Conservation (phyloP, 306 rosid species). For the Quercus rubra region DNA sequence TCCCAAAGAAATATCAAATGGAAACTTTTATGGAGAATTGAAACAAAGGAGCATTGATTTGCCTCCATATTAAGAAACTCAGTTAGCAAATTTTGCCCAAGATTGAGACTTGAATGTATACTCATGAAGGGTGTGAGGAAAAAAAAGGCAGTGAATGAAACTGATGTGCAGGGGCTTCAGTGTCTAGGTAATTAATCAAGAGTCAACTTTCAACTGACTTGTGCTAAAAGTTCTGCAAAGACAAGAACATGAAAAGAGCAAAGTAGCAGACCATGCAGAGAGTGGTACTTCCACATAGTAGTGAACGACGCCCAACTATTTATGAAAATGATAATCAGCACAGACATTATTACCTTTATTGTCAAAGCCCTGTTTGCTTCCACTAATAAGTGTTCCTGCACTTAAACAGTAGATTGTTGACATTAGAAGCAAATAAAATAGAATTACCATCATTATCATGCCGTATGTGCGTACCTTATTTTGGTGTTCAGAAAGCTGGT, state of each 20-base stretch:
- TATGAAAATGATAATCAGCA: not conserved
- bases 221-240: not conserved
- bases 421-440: conserved; percentile 7
- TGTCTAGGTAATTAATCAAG: not conserved
- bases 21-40: too few relatives aligned
- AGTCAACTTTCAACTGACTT: not conserved
- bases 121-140: not conserved
- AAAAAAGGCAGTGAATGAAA: not conserved
- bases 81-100: not conserved
- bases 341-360: conserved; percentile 52
- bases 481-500: conserved; percentile 89
- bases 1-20: not conserved
- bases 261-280: not conserved
- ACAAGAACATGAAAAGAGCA: not conserved
- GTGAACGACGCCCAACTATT: not conserved
- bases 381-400: conserved; percentile 73
- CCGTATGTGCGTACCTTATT: conserved; percentile 51
- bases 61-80: not conserved
- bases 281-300: not conserved
- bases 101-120: not conserved
- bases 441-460: not conserved
- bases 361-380: conserved; percentile 80
- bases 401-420: conserved; percentile 5
- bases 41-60: not conserved
- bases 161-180: not conserved